phyloP scores from a whole-genome alignment of 331 rosid genomes.

The Acacia pycnantha region DNA sequence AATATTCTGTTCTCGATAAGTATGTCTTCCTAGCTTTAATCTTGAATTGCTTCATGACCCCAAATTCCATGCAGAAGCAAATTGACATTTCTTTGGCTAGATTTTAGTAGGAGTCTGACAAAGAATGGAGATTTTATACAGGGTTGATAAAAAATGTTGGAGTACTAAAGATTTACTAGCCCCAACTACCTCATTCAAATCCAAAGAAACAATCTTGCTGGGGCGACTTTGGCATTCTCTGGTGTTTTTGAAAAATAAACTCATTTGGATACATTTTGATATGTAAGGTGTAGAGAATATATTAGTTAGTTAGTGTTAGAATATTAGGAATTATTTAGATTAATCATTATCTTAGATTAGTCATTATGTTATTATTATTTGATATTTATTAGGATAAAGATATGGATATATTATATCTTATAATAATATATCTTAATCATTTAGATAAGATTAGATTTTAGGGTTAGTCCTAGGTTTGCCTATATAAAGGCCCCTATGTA shows the following conservation, averaged over 20 bases:
- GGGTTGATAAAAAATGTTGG: neutral
- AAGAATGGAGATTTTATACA: neutral
- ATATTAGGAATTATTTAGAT: too few species aligned
- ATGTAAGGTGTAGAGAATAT: too few species aligned
- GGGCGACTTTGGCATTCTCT: neutral
- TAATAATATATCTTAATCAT: too few species aligned
- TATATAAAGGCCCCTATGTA: too few species aligned
- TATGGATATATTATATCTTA: too few species aligned
- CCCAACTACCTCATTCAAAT: neutral
- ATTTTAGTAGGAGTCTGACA: neutral
- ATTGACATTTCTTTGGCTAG: neutral
- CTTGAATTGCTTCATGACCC: constrained; percentile 30
- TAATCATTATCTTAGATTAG: too few species aligned
- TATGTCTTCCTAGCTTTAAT: constrained; percentile 22
- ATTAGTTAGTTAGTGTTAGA: too few species aligned
- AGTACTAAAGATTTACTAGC: neutral
- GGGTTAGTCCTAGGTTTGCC: too few species aligned
- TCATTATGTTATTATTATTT: too few species aligned
- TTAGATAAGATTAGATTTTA: too few species aligned
- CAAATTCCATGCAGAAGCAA: constrained; percentile 37
- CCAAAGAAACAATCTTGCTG: neutral
- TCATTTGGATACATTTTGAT: constrained; percentile 17
- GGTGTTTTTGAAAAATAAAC: constrained; percentile 16
- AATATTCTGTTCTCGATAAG: neutral
- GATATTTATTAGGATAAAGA: too few species aligned